These are phyloP conservation scores for Phoenix dactylifera DNA, from an alignment of 176 grass and related monocot species.

Conservation along the genomic window DNA sequence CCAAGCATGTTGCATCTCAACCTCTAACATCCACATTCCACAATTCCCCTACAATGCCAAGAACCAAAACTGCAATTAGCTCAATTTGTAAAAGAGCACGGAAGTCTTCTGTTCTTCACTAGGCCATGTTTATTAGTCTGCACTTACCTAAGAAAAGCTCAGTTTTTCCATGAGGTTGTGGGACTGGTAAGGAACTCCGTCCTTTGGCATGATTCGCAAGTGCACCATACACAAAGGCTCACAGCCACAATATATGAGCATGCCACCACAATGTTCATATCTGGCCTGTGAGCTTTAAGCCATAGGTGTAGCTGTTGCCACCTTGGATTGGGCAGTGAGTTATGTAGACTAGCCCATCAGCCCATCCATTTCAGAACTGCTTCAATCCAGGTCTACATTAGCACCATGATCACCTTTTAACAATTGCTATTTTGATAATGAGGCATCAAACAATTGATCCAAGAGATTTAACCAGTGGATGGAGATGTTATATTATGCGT, in stretches of 20 bases:
- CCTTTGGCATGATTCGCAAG: conserved; percentile 19
- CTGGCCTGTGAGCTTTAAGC: background rate
- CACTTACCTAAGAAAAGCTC: background rate
- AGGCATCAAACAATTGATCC: too few relatives aligned
- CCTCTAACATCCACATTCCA: conserved; percentile 17
- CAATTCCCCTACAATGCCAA: conserved; percentile 18
- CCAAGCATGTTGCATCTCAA: conserved; percentile 6
- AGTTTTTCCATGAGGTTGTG: conserved; percentile 6
- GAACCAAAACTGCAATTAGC: background rate
- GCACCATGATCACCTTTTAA: too few relatives aligned
- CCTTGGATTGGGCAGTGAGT: background rate
- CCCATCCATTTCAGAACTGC: background rate
- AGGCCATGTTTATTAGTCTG: background rate
- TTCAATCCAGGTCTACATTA: background rate
- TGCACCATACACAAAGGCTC: conserved; percentile 14
- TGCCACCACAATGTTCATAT: conserved; percentile 8
- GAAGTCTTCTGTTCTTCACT: too few relatives aligned
- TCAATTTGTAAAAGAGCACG: background rate
- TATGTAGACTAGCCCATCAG: background rate
- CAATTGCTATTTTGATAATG: too few relatives aligned
- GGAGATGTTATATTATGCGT: conserved; percentile 1
- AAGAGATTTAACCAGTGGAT: conserved; percentile 6
- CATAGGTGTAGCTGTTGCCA: background rate
- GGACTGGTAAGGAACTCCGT: conserved; percentile 15
- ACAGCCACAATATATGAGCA: background rate